Conservation (phyloP, 257 asterid species). For the Solanum appendiculatum region DNA sequence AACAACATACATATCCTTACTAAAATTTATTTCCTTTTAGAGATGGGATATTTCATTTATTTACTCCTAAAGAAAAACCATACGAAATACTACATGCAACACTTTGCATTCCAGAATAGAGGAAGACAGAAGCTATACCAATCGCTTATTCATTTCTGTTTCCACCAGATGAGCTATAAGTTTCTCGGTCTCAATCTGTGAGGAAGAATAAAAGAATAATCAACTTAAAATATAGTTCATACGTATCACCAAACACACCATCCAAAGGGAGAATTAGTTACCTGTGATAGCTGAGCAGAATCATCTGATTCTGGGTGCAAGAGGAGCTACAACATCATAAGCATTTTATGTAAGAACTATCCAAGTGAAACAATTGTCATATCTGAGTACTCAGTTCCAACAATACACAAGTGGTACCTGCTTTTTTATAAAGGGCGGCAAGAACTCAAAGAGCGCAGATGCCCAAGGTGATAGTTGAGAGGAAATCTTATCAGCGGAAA, state of each 20-base stretch:
- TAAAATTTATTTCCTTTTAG: background rate
- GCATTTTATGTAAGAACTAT: constrained; percentile 13
- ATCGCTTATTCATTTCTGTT: constrained; percentile 78
- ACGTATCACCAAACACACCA: background rate
- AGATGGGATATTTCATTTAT: background rate
- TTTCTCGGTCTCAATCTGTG: constrained; percentile 95
- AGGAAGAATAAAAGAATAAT: background rate
- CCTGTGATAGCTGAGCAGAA: constrained; percentile 98
- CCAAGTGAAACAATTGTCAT: background rate
- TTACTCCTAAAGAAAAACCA: background rate
- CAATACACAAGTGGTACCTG: constrained; percentile 37
- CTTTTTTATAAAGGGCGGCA: constrained; percentile 78
- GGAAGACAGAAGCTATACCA: constrained; percentile 27
- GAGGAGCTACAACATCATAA: constrained; percentile 49
- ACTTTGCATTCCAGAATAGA: background rate
- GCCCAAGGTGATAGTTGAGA: constrained; percentile 98
- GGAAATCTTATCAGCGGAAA: constrained; percentile 69
- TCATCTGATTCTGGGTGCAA: constrained; percentile 96
- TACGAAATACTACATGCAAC: background rate
- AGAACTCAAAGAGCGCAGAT: constrained; percentile 77
- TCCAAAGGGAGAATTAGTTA: constrained; percentile 17
- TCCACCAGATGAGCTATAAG: constrained; percentile 96
- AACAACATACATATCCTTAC: background rate
- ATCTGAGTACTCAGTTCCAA: background rate
- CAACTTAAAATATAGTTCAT: background rate